A percentile compares a stretch with the other conserved stretches of the same genome.
phyloP scores from a whole-genome alignment of 768 basidiomycete genomes.

The Mycena latifolia region DNA sequence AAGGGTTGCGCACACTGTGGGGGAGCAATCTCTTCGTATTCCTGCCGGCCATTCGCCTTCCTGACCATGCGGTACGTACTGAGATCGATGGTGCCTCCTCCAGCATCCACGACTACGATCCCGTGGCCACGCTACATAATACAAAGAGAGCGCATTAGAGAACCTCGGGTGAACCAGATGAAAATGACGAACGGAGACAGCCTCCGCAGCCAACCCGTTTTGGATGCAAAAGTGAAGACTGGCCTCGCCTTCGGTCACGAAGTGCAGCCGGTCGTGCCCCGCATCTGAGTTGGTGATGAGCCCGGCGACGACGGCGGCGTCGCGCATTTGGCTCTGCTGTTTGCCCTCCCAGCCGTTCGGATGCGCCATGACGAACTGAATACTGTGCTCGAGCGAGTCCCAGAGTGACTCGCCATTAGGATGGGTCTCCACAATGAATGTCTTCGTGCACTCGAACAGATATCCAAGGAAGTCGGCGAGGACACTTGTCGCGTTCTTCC shows the following conservation, averaged over 20 bases:
- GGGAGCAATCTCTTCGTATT: slow-evolving; percentile 63
- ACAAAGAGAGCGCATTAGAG: slow-evolving; percentile 28
- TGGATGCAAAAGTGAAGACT: slow-evolving; percentile 64
- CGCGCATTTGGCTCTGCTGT: slow-evolving; percentile 63
- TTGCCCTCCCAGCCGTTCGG: slow-evolving; percentile 70
- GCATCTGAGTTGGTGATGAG: slow-evolving; percentile 52
- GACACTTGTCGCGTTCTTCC: slow-evolving; percentile 56
- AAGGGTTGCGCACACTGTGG: slow-evolving; percentile 54
- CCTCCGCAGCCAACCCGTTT: slow-evolving; percentile 50
- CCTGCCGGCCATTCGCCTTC: slow-evolving; percentile 41
- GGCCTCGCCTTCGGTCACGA: slow-evolving; percentile 70
- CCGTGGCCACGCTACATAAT: slow-evolving; percentile 43
- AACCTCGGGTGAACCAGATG: slow-evolving; percentile 21
- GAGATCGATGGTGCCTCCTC: slow-evolving; percentile 71
- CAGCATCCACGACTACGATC: slow-evolving; percentile 64
- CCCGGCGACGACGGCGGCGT: slow-evolving; percentile 59
- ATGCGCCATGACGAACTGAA: slow-evolving; percentile 64
- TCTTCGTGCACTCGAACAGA: slow-evolving; percentile 52
- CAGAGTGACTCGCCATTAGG: slow-evolving; percentile 52
- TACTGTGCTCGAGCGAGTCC: slow-evolving; percentile 52
- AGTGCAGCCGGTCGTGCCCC: slow-evolving; percentile 55
- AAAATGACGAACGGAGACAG: slow-evolving; percentile 36
- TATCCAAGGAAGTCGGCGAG: slow-evolving; percentile 63
- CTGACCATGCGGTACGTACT: slow-evolving; percentile 62
- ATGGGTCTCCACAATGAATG: slow-evolving; percentile 58